These are phyloP conservation scores for Cladosporium sp. DNA, from an alignment of 2,329 filamentous ascomycete species.

Conservation along the genomic window DNA sequence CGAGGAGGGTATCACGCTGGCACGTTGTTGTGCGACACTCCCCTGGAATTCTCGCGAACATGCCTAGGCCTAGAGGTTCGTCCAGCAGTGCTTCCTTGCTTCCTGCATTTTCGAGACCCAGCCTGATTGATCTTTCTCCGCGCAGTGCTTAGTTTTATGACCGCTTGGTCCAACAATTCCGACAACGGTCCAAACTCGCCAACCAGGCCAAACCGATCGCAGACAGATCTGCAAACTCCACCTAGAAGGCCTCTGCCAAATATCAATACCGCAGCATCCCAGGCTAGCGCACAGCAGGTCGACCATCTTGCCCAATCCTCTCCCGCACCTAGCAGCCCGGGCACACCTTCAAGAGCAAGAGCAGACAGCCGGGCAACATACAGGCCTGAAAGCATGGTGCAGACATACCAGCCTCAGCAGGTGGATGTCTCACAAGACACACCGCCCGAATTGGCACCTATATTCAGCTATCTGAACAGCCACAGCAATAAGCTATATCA, in stretches of 20 bases:
- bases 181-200: conserved; percentile 8
- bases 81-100: not conserved
- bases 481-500: conserved; percentile 96
- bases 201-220: not conserved
- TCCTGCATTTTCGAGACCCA: not conserved
- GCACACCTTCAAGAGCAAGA: conserved; percentile 38
- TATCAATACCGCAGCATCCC: conserved; percentile 25
- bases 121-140: not conserved
- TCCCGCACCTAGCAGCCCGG: conserved; percentile 18
- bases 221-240: conserved; percentile 12
- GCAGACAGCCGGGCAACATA: conserved; percentile 51
- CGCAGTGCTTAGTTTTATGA: conserved; percentile 14
- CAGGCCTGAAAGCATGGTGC: conserved; percentile 78
- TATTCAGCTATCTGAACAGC: conserved; percentile 90
- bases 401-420: conserved; percentile 77
- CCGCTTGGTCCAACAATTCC: conserved; percentile 6
- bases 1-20: conserved; percentile 7
- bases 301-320: conserved; percentile 8
- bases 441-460: conserved; percentile 86
- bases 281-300: conserved; percentile 13
- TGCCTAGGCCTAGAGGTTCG: conserved; percentile 13
- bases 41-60: conserved; percentile 7
- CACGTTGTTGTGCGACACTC: conserved; percentile 10
- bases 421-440: conserved; percentile 84
- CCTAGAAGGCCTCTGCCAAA: conserved; percentile 17